Evolutionary conservation across 1,284 basidiomycete genomes (phyloP), one percentile per base, ranked within the genome.

Genomic region (Golubevia pallescens): DNA sequence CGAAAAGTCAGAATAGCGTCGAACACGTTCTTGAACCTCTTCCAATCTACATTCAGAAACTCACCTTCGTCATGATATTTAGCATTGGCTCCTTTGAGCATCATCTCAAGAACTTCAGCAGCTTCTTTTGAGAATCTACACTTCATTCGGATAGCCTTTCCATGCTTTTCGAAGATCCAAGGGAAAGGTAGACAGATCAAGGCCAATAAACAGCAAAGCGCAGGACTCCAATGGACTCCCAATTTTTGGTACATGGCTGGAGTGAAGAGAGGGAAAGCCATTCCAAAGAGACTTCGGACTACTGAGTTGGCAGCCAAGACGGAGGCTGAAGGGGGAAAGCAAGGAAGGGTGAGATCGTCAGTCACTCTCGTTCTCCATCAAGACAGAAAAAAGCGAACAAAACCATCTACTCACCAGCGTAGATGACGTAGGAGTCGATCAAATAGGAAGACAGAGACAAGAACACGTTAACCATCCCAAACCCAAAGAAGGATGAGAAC

Each of bases 391-490:
- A n/a, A n/a, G n/a, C n/a, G n/a, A n/a, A n/a, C n/a, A n/a, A n/a
- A n/a, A n/a, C n/a, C n/a, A n/a, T n/a, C n/a, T n/a, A n/a, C n/a
- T n/a, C n/a, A n/a, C n/a, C 34, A 38, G 23, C 3, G 73, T 73
- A 42, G 68, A 16, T 67, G 23, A 61, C 32, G 65, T 68, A 68
- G 34, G 59, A 28, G 42, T 68, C 67, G 16, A 68, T 62, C 1
- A 68, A 51, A 55, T 67, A 63, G 61, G 64, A 65, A n/a, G 52
- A 38, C 21, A 57, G 16, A 28, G 52, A 57, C 6, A 70, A 42
- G 66, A 65, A 70, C 61, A 70, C 70, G 68, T 19, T 67, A 68
- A 24, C 65, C 73, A 51, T 72, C 69, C 73, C 73, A n/a, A 72
- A 53, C 20, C 70, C 73, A 52, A 75, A 75, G 0, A 71, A 71